Base-by-base conservation (phyloP, 768 basidiomycete species). In the Cystobasidiopsis lactophilus region DNA sequence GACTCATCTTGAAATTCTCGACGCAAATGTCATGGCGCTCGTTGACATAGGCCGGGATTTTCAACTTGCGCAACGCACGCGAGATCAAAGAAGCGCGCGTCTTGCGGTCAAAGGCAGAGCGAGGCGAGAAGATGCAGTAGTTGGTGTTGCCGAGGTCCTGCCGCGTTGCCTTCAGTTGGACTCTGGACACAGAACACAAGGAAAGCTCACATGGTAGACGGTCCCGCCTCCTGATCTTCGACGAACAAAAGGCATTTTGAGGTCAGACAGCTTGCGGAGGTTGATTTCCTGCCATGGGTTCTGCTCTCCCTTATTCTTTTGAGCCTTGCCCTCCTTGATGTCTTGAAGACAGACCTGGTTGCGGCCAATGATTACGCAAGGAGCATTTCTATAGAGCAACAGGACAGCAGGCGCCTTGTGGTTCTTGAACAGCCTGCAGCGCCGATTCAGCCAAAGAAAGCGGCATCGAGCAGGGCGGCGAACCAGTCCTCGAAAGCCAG, bases 281-380 rank as follows among this genome's bases (percentile, higher is more conserved):
- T 91, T 89, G 59, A 88, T 78, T 63, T 98, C 91, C 64, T 85
- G 93, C 91, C 91, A 96, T 16, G 89, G 91, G 59, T 93, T 95
- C 70, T 98, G n/a, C n/a, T n/a, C n/a, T n/a, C n/a, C n/a, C n/a
- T n/a, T n/a, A 43, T 7, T 23, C 45, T 27, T 27, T 31, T 13
- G 23, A 3, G n/a, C n/a, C n/a, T n/a, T n/a, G n/a, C n/a, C n/a
- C n/a, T n/a, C n/a, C n/a, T n/a, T n/a, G n/a, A n/a, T n/a, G n/a
- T n/a, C n/a, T n/a, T n/a, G n/a, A 19, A 24, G 18, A 55, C 68
- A 26, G 21, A 72, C 72, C 57, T 74, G 93, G 65, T 95, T 89
- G 50, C 91, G 72, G 0, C 91, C 91, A 51, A 96, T 84, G 51
- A 98, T 74, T 18, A 96, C 85, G 61, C 86, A 88, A 2, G 86